These are phyloP conservation scores for Fremontodendron californicum DNA, from an alignment of 345 rosid species.

Conservation along the genomic window DNA sequence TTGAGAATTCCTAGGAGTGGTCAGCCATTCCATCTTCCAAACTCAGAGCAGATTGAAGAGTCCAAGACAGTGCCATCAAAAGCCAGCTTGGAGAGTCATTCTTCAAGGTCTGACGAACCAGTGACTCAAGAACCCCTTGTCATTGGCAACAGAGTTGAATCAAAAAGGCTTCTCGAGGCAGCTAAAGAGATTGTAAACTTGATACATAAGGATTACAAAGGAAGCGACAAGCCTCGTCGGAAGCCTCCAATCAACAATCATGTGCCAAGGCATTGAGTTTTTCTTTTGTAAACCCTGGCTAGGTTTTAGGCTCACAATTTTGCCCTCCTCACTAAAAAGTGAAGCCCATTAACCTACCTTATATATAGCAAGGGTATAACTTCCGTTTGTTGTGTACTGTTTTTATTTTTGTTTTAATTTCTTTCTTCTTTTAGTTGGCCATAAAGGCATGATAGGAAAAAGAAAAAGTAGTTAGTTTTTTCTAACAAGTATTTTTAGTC, in stretches of 20 bases:
- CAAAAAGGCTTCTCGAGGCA: constrained; percentile 27
- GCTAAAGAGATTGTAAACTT: constrained; percentile 31
- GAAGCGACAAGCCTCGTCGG: constrained; percentile 27
- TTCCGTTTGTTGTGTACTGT: background rate
- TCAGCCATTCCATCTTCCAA: background rate
- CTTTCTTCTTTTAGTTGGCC: background rate
- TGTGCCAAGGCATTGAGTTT: constrained; percentile 28
- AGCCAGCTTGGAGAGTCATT: background rate
- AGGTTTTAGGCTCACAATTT: constrained; percentile 12
- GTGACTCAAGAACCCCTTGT: background rate
- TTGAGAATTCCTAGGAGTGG: background rate
- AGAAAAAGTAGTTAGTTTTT: background rate
- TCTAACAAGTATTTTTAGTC: background rate
- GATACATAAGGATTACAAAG: constrained; percentile 39
- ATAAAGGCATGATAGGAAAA: background rate
- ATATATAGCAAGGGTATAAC: background rate
- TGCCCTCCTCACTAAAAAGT: background rate
- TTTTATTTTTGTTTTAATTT: background rate
- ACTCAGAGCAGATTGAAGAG: background rate
- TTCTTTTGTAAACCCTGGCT: background rate
- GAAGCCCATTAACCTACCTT: background rate
- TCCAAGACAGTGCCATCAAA: background rate
- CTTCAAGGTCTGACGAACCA: background rate
- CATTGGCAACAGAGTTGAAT: constrained; percentile 14
- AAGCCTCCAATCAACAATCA: constrained; percentile 49